Evolutionary conservation across 805 yeast genomes (phyloP), one percentile per base, ranked within the genome.

Genomic region (Nakazawaea wickerhamii): DNA sequence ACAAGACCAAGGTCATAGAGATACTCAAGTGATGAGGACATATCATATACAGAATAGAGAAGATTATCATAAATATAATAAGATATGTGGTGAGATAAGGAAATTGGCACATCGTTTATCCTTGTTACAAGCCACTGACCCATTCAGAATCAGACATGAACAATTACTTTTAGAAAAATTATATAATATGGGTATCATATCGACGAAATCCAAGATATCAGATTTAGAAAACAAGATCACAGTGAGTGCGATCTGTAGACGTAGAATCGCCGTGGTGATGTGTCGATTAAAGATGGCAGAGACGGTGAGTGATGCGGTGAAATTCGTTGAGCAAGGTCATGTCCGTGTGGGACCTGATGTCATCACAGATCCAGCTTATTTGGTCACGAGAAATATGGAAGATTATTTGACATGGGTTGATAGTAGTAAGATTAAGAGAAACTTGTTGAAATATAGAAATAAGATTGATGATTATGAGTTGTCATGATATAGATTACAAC

Each of bases 401-500:
- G 99, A 93, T 61, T 93, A 88, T 61, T 72, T 93, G 53, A 93
- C 99, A 3, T 93, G 99, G 99, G 93, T 86, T n/a, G 97, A 93
- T 56, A 75, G 81, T 32, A 83, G 95, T 52, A 95, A 93, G 81
- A 90, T 95, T 63, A 90, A 85, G 71, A 75, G 84, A 55, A 88
- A 87, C 52, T 78, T 91, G 46, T 79, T 90, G 65, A 84, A 84
- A 65, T 93, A 84, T 70, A 84, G 86, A 65, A 90, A 91, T 60
- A 68, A 71, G 55, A 68, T 77, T 48, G 84, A 78, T 58, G 83
- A 78, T 58, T 78, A 69, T 53, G 78, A 72, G 43, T 63, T 71
- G 46, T 66, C 74, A 38, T 71, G 26, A 28, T n/a, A n/a, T n/a
- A n/a, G n/a, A n/a, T n/a, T n/a, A n/a, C n/a, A n/a, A n/a, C n/a